phyloP scores from a whole-genome alignment of 192 early-diverging fungal species.

The Rhizophlyctis rosea region DNA sequence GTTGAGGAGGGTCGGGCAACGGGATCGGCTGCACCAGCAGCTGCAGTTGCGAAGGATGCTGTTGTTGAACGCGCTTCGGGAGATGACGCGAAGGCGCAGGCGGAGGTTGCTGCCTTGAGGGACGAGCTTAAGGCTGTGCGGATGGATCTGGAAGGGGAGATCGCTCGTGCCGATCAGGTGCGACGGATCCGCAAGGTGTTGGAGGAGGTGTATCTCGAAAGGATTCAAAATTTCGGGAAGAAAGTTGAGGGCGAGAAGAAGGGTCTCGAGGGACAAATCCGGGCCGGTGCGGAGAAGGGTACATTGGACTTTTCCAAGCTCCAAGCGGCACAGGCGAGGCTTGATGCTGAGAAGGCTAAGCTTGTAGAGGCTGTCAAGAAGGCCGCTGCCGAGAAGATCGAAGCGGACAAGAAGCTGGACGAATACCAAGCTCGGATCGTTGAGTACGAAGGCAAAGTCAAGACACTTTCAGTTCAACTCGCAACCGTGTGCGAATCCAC shows the following conservation, averaged over 20 bases:
- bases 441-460: no score
- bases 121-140: background rate
- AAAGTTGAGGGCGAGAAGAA: no score
- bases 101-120: no score
- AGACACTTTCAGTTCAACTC: no score
- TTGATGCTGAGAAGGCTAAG: no score
- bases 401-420: background rate
- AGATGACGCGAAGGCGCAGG: background rate
- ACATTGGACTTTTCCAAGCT: no score
- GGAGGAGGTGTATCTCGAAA: background rate
- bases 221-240: no score
- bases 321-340: no score
- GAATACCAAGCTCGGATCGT: background rate
- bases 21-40: background rate
- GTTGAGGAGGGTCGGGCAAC: background rate
- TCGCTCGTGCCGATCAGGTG: background rate
- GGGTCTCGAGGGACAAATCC: no score
- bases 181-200: background rate
- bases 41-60: background rate
- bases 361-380: background rate
- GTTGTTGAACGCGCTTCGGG: no score
- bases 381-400: background rate
- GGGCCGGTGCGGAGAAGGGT: no score
- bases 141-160: background rate
- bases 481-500: no score